These are phyloP conservation scores for Trichomonas gallinae DNA, from an alignment of 208 protist species.

Conservation along the genomic window DNA sequence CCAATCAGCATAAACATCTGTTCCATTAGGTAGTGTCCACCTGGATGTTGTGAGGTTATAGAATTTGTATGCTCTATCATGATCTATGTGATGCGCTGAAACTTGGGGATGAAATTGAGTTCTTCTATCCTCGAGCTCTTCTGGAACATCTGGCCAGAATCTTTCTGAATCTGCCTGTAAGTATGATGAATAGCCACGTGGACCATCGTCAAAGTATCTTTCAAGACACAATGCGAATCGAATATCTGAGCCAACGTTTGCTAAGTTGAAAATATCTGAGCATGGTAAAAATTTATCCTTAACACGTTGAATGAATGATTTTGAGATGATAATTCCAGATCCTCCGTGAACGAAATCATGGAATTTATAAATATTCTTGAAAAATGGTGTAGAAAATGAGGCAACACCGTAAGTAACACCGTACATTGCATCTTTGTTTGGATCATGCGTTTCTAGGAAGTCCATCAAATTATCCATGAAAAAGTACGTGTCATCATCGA, in stretches of 20 bases:
- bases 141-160: background rate
- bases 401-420: background rate
- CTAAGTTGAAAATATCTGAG: background rate
- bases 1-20: background rate
- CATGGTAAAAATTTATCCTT: background rate
- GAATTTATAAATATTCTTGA: background rate
- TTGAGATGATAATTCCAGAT: background rate
- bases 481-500: conserved; percentile 4
- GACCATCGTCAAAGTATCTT: background rate
- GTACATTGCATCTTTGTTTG: background rate
- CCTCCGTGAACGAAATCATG: background rate
- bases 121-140: background rate
- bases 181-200: background rate
- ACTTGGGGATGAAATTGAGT: background rate
- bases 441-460: background rate
- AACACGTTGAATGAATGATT: background rate
- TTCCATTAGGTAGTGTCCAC: background rate
- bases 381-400: background rate
- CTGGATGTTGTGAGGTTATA: background rate
- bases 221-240: background rate
- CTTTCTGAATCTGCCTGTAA: background rate
- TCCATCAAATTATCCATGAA: background rate
- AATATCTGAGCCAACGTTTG: background rate
- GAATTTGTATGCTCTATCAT: background rate
- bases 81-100: background rate